Conservation (phyloP, 2,329 filamentous ascomycete species). For the Aspergillus caelatus region DNA sequence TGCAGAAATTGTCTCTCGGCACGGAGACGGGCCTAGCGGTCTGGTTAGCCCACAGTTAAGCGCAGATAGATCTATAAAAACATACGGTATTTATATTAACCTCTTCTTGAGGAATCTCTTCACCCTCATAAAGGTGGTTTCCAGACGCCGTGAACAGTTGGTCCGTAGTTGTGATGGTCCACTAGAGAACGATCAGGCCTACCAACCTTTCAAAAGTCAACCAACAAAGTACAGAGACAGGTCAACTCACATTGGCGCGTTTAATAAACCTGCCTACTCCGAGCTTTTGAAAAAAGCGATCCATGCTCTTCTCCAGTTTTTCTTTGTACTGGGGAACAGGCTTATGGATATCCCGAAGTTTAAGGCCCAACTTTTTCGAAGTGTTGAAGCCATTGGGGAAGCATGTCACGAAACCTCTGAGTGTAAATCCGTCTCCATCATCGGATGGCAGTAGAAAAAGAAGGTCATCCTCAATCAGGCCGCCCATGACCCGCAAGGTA, state of each 20-base stretch:
- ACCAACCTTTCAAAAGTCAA: too few species aligned
- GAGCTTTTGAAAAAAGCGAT: constrained; percentile 31
- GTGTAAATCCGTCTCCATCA: constrained; percentile 10
- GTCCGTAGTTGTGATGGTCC: constrained; percentile 15
- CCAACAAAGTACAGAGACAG: neutral
- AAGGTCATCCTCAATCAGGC: constrained; percentile 4
- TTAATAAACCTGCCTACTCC: constrained; percentile 25
- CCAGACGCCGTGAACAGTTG: constrained; percentile 17
- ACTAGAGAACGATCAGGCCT: neutral
- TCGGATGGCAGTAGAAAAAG: neutral
- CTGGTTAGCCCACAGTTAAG: constrained; percentile 11
- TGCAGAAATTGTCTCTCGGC: constrained; percentile 17
- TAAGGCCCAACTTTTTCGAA: constrained; percentile 17
- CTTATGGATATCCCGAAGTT: constrained; percentile 21
- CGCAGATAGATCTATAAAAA: neutral
- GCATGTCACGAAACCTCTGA: constrained; percentile 21
- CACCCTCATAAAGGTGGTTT: constrained; percentile 23
- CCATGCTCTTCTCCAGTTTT: constrained; percentile 34
- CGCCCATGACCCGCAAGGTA: neutral
- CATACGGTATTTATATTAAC: neutral
- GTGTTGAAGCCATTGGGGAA: constrained; percentile 25
- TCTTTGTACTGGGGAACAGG: constrained; percentile 31
- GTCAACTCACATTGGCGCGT: constrained; percentile 21
- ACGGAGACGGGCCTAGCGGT: constrained; percentile 5
- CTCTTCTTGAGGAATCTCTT: constrained; percentile 5